phyloP scores from a whole-genome alignment of 768 basidiomycete species.

The Fomitopsis pulvina region DNA sequence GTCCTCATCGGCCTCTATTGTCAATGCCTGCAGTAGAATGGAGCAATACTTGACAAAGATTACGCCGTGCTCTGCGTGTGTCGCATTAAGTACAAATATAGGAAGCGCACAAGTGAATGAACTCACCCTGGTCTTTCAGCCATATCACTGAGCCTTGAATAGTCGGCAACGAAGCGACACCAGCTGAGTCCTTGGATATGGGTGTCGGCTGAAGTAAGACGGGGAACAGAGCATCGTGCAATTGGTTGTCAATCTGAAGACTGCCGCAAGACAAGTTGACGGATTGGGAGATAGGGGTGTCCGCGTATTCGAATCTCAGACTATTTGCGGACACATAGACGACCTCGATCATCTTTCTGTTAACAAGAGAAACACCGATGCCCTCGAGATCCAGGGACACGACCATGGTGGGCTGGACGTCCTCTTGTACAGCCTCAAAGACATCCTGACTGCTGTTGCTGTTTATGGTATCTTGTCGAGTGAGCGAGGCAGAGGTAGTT shows the following conservation, averaged over 20 bases:
- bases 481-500: conserved; percentile 39
- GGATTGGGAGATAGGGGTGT: conserved; percentile 73
- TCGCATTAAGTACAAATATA: not conserved
- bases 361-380: conserved; percentile 87
- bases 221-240: conserved; percentile 93
- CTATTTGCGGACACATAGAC: conserved; percentile 77
- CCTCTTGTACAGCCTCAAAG: conserved; percentile 82
- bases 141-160: conserved; percentile 84
- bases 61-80: conserved; percentile 82
- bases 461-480: conserved; percentile 64
- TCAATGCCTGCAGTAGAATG: conserved; percentile 87
- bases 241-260: conserved; percentile 94
- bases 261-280: conserved; percentile 77
- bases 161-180: conserved; percentile 79
- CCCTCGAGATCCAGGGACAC: conserved; percentile 79
- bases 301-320: conserved; percentile 79
- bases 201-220: conserved; percentile 94
- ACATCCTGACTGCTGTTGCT: conserved; percentile 56
- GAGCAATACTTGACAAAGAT: conserved; percentile 98
- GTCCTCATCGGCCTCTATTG: conserved; percentile 96
- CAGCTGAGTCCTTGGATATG: conserved; percentile 65
- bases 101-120: not conserved
- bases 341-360: conserved; percentile 82
- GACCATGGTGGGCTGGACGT: conserved; percentile 56
- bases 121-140: conserved; percentile 86